Evolutionary conservation across 2,329 filamentous ascomycete genomes (phyloP), one percentile per base, ranked within the genome.

Genomic region (Conoideocrella luteorostrata): DNA sequence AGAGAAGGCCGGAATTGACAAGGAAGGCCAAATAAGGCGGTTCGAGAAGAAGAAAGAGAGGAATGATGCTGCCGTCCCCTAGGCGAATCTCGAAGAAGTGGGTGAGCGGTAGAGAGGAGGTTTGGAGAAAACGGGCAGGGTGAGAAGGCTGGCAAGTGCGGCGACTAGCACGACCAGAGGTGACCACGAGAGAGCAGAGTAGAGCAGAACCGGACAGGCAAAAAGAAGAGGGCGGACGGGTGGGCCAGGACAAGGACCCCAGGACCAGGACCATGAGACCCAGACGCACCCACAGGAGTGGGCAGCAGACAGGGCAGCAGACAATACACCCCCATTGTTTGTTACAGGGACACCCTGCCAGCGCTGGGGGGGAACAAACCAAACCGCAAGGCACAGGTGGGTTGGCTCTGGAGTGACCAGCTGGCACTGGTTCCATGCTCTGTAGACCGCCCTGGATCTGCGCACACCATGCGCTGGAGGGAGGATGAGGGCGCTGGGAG

Each of bases 121-220:
- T 30, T 36, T 42, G 34, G 22, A 39, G 39, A 35, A 44, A 33
- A 15, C 29, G 22, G 34, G 38, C 43, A 41, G 42, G 43, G 34
- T 39, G 46, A 40, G 46, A 33, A 45, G 43, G 38, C 39, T 41
- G 38, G 37, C 37, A 28, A 24, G 44, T 43, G 43, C 15, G 20
- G 43, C 32, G 43, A 41, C 38, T 18, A 45, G 43, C 36, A 36
- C 17, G 29, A 40, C 29, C 38, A 39, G 44, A 26, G 20, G 32
- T 30, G 34, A 39, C 32, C 21, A 43, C 20, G n/a, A 40, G 37
- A 23, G 36, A 28, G 29, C 36, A 39, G 37, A 40, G 18, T 18
- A 43, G 33, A n/a, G 15, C 36, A 24, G 41, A 24, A 40, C 22
- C 22, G 23, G 32, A n/a, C 41, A 41, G 30, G 38, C 43, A 23